A percentile compares a stretch with the other conserved stretches of the same genome.
Conservation (phyloP, 2,329 filamentous ascomycete genomes). For the Ascochyta pisi region DNA sequence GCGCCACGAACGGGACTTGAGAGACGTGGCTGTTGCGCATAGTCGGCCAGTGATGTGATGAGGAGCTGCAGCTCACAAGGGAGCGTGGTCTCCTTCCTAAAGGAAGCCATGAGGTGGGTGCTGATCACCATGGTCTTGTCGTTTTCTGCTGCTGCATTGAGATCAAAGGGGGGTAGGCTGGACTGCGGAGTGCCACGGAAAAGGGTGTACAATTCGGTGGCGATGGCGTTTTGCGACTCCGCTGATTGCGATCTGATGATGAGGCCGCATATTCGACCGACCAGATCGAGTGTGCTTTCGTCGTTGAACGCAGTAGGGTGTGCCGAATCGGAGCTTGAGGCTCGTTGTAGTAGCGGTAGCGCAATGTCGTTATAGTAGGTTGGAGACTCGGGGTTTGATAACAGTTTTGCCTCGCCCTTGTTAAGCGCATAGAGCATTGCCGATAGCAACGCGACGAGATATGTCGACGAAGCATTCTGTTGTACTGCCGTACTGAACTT, state of each 20-base stretch:
- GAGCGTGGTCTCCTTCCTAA: constrained; percentile 46
- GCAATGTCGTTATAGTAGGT: constrained; percentile 57
- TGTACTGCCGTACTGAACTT: constrained; percentile 65
- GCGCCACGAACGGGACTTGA: constrained; percentile 40
- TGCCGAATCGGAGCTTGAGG: constrained; percentile 41
- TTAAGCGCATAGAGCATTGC: constrained; percentile 68
- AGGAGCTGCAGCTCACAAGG: constrained; percentile 43
- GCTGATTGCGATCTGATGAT: constrained; percentile 62
- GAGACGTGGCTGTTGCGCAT: constrained; percentile 40
- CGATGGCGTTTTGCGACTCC: constrained; percentile 59
- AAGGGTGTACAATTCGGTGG: constrained; percentile 62
- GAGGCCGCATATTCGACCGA: constrained; percentile 67
- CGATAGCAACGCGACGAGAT: constrained; percentile 66
- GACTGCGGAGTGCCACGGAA: constrained; percentile 50
- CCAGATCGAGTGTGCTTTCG: constrained; percentile 62
- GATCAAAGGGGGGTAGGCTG: constrained; percentile 43
- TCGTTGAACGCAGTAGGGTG: constrained; percentile 51
- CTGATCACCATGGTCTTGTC: constrained; percentile 62
- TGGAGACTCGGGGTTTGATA: constrained; percentile 49
- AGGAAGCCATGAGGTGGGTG: constrained; percentile 63
- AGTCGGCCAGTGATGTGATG: constrained; percentile 48
- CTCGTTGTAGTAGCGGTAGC: constrained; percentile 51
- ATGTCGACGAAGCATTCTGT: constrained; percentile 59
- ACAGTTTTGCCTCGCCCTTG: constrained; percentile 60
- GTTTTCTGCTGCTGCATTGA: constrained; percentile 39